phyloP scores from a whole-genome alignment of 371 early-diverging fungal species.

The Mortierella sp. region DNA sequence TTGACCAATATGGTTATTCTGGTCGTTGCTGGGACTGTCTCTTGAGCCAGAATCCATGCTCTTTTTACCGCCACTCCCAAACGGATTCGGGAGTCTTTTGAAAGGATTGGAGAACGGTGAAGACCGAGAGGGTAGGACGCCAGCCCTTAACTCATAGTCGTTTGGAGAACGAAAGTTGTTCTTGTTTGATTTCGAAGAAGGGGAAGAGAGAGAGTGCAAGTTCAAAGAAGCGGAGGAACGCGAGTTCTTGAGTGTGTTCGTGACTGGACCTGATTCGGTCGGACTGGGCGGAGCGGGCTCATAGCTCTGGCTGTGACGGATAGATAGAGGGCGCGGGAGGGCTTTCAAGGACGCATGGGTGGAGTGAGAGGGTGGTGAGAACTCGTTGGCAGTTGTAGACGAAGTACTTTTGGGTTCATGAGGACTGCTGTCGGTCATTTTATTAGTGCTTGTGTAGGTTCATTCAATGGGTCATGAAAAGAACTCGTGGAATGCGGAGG shows the following conservation, averaged over 20 bases:
- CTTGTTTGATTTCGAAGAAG: background rate
- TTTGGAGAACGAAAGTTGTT: background rate
- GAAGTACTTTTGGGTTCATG: conserved; percentile 5
- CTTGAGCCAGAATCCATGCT: conserved; percentile 12
- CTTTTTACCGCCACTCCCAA: conserved; percentile 15
- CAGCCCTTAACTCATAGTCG: conserved; percentile 9
- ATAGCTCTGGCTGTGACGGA: conserved; percentile 47
- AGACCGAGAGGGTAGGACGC: conserved; percentile 11
- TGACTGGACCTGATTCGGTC: background rate
- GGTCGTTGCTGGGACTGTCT: conserved; percentile 2
- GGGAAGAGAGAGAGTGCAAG: conserved; percentile 15
- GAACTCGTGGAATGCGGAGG: background rate
- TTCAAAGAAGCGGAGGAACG: conserved; percentile 27
- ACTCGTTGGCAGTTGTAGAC: conserved; percentile 7
- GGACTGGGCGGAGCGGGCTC: conserved; percentile 27
- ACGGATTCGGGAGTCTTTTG: conserved; percentile 36
- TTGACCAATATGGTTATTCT: background rate
- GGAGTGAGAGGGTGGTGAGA: conserved; percentile 3
- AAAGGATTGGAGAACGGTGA: conserved; percentile 41
- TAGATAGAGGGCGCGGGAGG: conserved; percentile 40
- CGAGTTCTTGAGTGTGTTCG: conserved; percentile 7
- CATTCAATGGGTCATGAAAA: conserved; percentile 12
- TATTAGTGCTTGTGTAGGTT: background rate
- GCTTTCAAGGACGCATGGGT: conserved; percentile 18
- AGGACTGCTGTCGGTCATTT: conserved; percentile 31